These are phyloP conservation scores for Rhodocollybia butyracea DNA, from an alignment of 768 basidiomycete genomes.

Conservation along the genomic window DNA sequence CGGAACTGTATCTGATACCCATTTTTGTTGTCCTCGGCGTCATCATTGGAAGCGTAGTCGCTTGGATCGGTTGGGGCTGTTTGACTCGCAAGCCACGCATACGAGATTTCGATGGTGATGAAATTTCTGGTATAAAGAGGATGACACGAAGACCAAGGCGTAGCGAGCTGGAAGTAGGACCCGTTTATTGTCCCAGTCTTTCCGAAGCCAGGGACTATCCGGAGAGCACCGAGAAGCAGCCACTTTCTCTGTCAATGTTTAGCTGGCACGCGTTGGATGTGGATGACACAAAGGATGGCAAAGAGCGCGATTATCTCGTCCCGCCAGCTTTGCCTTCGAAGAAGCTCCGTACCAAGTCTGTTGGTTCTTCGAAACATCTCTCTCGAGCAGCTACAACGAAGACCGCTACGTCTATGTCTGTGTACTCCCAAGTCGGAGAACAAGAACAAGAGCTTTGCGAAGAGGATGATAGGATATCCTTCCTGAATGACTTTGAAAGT, in stretches of 20 bases:
- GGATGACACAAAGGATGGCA: not conserved
- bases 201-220: not conserved
- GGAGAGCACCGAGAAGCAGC: constrained; percentile 1
- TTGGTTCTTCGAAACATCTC: not conserved
- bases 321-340: not conserved
- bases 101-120: constrained; percentile 1
- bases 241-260: not conserved
- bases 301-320: not conserved
- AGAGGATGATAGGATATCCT: not conserved
- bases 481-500: constrained; percentile 13
- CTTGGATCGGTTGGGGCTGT: constrained; percentile 15
- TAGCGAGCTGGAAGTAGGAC: constrained; percentile 13
- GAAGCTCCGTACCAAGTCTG: not conserved
- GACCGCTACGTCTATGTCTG: constrained; percentile 10
- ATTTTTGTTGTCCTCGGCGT: constrained; percentile 14
- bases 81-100: constrained; percentile 12
- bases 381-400: constrained; percentile 7
- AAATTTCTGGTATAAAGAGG: not conserved
- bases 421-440: constrained; percentile 14
- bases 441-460: constrained; percentile 6
- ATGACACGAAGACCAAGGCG: not conserved
- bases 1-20: constrained; percentile 13
- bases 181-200: constrained; percentile 9
- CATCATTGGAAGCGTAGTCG: constrained; percentile 13
- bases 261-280: not conserved